These are phyloP conservation scores for Phaffia australis DNA, from an alignment of 768 basidiomycete genomes.

Conservation along the genomic window DNA sequence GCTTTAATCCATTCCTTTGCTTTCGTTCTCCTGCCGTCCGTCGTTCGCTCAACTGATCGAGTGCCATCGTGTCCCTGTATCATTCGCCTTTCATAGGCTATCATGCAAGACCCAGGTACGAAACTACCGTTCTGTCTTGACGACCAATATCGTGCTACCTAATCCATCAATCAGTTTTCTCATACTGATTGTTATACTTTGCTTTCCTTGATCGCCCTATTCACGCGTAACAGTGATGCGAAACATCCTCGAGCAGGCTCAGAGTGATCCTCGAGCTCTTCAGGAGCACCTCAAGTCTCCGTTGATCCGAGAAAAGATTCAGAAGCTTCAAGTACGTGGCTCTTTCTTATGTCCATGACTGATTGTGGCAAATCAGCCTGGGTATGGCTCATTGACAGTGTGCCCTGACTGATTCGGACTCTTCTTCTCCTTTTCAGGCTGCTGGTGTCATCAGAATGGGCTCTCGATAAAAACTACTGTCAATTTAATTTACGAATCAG, in stretches of 20 bases:
- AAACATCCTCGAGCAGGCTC: conserved; percentile 82
- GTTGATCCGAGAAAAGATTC: conserved; percentile 63
- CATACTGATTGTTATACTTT: conserved; percentile 39
- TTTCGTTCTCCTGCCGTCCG: too few relatives aligned
- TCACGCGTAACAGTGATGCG: conserved; percentile 76
- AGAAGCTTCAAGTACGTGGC: conserved; percentile 60
- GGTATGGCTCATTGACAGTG: too few relatives aligned
- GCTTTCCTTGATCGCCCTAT: neutral
- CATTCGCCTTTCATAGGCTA: neutral
- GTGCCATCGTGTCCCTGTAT: neutral
- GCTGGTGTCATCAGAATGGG: too few relatives aligned
- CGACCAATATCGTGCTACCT: neutral
- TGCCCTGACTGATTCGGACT: too few relatives aligned
- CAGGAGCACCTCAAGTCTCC: conserved; percentile 68
- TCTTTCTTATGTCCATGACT: neutral
- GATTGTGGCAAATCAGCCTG: too few relatives aligned
- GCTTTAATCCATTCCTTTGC: neutral
- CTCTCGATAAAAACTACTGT: too few relatives aligned
- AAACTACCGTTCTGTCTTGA: neutral
- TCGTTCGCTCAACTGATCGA: conserved; percentile 1
- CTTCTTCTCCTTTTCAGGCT: too few relatives aligned
- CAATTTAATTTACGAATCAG: too few relatives aligned
- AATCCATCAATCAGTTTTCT: neutral
- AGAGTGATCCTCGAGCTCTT: conserved; percentile 72
- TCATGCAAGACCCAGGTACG: conserved; percentile 26